Base-by-base conservation (phyloP, 106 monocot species). In the Amphibolis antarctica region DNA sequence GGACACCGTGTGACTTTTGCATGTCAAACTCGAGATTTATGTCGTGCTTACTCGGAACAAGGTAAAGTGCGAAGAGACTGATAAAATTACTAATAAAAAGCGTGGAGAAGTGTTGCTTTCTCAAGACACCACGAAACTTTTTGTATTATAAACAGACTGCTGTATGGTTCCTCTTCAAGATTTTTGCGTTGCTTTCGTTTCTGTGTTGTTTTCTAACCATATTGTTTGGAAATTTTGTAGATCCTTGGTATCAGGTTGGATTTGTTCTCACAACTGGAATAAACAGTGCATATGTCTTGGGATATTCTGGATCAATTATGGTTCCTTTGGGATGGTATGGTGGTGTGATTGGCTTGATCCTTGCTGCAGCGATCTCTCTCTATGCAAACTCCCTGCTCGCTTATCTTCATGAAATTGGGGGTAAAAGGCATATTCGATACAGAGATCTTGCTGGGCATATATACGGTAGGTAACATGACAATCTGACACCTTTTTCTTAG, bases 371-470 rank as follows among this genome's bases (percentile, higher is more conserved):
- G 9, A 82, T 98, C 36, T 98, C 96, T 30, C 65, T 98, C 10
- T 84, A 98, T 77, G 90, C 96, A 28, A 98, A 98, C 70, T 28
- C 63, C 30, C 90, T 98, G 48, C 46, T 98, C 62, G 86, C 90
- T 30, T 79, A 80, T 13, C 90, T 98, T 56, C 96, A 98, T 68
- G 86, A 90, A 76, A 29, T 86, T 45, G 96, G 86, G 12, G 96
- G 96, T 29, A 90, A 76, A 71, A 76, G 90, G 54, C 86, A 90
- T 67, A 98, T 98, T 28, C 69, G 96, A 82, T 98, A 98, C 72
- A 84, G 96, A 71, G 96, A 98, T 74, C 84, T 98, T 63, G 96
- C 96, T 64, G 96, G 86, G 2, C 82, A 87, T 66, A 89, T 96
- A 14, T 96, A 96, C 46, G 94, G 89, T 96, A 67, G 94, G 89